Evolutionary conservation across 805 yeast species (phyloP).

Genomic region (Candida sphagnicola): DNA sequence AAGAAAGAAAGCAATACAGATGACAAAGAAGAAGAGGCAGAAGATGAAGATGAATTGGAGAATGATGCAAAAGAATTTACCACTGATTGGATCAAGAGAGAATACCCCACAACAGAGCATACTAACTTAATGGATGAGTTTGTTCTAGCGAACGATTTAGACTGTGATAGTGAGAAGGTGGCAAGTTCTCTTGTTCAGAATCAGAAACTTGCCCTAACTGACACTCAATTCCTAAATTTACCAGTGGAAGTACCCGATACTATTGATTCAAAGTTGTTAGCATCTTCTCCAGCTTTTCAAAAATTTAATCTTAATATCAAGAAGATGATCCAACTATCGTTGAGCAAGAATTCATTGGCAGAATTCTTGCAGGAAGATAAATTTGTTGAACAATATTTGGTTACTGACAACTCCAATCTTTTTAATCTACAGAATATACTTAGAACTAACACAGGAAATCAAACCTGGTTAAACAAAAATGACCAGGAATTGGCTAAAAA

Average conservation of each 20-base stretch:
- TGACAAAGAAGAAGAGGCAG: constrained; percentile 6
- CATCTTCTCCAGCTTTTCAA: constrained; percentile 28
- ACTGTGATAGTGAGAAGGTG: constrained; percentile 7
- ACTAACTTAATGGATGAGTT: constrained; percentile 27
- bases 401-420: constrained; percentile 21
- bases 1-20: constrained; percentile 1
- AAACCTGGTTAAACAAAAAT: constrained; percentile 3
- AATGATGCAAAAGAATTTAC: constrained; percentile 4
- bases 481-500: constrained; percentile 11
- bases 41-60: constrained; percentile 7
- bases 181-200: constrained; percentile 11
- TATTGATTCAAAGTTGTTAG: constrained; percentile 15
- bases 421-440: constrained; percentile 29
- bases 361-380: constrained; percentile 20
- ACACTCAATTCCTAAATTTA: constrained; percentile 8
- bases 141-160: constrained; percentile 23
- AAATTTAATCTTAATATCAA: constrained; percentile 23
- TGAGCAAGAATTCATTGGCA: constrained; percentile 14
- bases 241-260: constrained; percentile 2
- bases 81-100: constrained; percentile 4
- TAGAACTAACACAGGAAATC: constrained; percentile 10
- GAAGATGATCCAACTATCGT: constrained; percentile 19
- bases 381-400: constrained; percentile 19
- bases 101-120: constrained; percentile 2
- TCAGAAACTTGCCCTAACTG: constrained; percentile 10